Evolutionary conservation across 1,139 yeast genomes (phyloP).

Genomic region (Diutina pseudorugosa): DNA sequence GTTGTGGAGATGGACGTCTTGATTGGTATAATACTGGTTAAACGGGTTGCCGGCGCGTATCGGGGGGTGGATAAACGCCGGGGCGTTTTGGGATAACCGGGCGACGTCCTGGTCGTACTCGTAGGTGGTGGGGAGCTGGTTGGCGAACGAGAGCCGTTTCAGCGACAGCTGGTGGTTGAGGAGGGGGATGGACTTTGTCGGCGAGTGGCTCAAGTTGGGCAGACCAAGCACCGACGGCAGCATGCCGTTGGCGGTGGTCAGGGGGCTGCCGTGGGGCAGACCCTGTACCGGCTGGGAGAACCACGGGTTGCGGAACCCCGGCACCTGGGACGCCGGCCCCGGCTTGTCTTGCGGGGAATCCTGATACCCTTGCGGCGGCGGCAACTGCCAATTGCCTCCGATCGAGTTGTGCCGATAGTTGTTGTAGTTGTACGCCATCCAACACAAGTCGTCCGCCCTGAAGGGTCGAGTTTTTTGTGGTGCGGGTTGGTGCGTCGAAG

Average conservation of each 20-base stretch:
- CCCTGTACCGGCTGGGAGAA: conserved; percentile 15
- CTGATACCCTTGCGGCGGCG: conserved; percentile 15
- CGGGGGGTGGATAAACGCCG: conserved; percentile 29
- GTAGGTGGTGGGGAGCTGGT: conserved; percentile 40
- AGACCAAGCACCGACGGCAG: background rate
- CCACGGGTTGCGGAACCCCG: conserved; percentile 38
- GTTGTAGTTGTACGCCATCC: conserved; percentile 15
- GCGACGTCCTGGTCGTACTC: conserved; percentile 20
- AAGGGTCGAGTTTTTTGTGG: background rate
- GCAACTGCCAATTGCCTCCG: conserved; percentile 32
- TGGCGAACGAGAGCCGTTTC: conserved; percentile 30
- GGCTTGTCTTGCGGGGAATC: background rate
- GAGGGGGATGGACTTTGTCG: conserved; percentile 17
- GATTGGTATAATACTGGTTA: conserved; percentile 29
- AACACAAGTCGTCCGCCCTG: background rate
- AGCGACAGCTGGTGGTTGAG: conserved; percentile 20
- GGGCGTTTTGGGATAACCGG: conserved; percentile 10
- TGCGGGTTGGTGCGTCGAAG: background rate
- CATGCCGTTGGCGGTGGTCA: background rate
- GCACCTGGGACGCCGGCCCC: conserved; percentile 6
- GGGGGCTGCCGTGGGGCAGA: conserved; percentile 8
- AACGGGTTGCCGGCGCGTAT: conserved; percentile 38
- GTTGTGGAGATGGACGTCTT: conserved; percentile 20
- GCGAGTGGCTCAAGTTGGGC: conserved; percentile 14
- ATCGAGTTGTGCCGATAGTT: conserved; percentile 28